These are phyloP conservation scores for Candida sithepensis DNA, from an alignment of 805 yeast species.

Conservation along the genomic window DNA sequence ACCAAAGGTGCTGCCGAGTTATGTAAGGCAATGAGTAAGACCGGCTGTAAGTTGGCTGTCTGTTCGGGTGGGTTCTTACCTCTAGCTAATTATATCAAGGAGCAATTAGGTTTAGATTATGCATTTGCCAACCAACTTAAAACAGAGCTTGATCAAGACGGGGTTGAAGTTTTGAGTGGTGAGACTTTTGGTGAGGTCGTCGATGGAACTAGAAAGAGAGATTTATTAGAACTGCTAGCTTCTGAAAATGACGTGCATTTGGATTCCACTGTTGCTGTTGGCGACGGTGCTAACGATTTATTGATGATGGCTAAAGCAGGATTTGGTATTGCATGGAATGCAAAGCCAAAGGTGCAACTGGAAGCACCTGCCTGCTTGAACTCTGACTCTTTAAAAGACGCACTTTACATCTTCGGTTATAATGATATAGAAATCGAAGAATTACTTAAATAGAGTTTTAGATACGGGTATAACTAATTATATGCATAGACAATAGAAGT, in stretches of 20 bases:
- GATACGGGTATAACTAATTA: too few species aligned
- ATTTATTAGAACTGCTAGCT: conserved; percentile 61
- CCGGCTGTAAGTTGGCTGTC: conserved; percentile 75
- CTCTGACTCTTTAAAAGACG: conserved; percentile 66
- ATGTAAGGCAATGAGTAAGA: conserved; percentile 52
- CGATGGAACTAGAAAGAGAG: conserved; percentile 81
- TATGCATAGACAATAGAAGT: background rate
- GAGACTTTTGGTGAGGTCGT: conserved; percentile 76
- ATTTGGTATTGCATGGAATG: conserved; percentile 95
- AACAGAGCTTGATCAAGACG: conserved; percentile 39
- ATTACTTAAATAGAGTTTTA: conserved; percentile 13
- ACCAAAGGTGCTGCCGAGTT: conserved; percentile 87
- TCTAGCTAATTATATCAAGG: conserved; percentile 72
- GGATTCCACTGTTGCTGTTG: conserved; percentile 70
- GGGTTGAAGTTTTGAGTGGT: conserved; percentile 60
- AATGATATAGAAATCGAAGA: conserved; percentile 48
- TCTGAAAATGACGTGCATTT: conserved; percentile 48
- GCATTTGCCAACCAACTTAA: conserved; percentile 78
- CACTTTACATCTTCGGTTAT: conserved; percentile 78
- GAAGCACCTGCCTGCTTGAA: conserved; percentile 82
- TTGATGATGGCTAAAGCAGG: conserved; percentile 92
- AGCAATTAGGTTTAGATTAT: conserved; percentile 68
- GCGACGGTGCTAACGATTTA: conserved; percentile 97
- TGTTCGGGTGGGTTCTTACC: conserved; percentile 95
- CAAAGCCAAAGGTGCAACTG: conserved; percentile 86